Base-by-base conservation (phyloP, 1,139 yeast genomes). In the Pichiaceae sp. region DNA sequence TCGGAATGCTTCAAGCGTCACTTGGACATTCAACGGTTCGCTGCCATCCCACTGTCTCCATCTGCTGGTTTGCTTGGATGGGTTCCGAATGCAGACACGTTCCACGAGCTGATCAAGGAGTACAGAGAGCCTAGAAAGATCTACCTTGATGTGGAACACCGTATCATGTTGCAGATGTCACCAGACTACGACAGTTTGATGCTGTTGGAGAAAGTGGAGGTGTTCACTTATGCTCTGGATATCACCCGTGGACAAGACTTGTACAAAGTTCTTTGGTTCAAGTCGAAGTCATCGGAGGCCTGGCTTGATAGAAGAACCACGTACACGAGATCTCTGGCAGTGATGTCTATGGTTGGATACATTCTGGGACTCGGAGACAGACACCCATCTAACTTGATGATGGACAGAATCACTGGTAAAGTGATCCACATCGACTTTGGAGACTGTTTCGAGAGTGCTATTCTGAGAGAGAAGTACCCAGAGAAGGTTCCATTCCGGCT, bases 391-490 rank as follows among this genome's bases (percentile, higher is more conserved):
- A 93, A 93, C 54, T 70, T 93, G 62, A 86, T 93, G 96, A 72
- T 93, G 61, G 95, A 89, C 56, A 69, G 96, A 48, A 74, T 79
- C 37, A 86, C 97, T 0, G 99, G 99, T 44, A 87, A 89, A 54
- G 96, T 93, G 33, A 73, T 91, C 31, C 99, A 93, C 56, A 89
- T 93, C 62, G 99, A 93, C 68, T 93, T 91, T 60, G 99, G 98
- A 48, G 99, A 93, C 57, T 93, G 99, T 70, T 93, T 93, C 55
- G 99, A 93, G 56, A 96, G 97, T 1, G 98, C 99, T 0, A 87
- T 91, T 38, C 64, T 93, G 44, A 75, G 99, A 49, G 98, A 91
- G 49, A 93, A 91, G 56, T 93, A 83, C 58, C 99, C 99, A 0
- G 99, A 93, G 56, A 89, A 89, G 59, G 98, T 93, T 18, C 99